Conservation (phyloP, 2,329 filamentous ascomycete genomes). For the Sarocladiaceae sp. region DNA sequence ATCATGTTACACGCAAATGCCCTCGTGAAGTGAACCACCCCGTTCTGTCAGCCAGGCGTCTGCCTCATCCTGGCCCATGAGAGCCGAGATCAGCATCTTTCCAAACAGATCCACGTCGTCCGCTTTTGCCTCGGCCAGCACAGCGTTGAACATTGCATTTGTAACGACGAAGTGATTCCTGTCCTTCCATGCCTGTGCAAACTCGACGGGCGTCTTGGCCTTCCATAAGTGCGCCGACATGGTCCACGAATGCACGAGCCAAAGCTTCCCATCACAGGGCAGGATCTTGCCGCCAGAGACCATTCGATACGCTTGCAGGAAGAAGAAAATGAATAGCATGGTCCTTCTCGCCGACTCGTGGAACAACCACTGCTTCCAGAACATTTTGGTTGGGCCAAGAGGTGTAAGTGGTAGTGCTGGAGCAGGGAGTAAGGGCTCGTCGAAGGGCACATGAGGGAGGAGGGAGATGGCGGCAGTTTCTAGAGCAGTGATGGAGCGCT, state of each 20-base stretch:
- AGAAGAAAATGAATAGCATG: slow-evolving; percentile 40
- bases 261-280: slow-evolving; percentile 23
- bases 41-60: slow-evolving; percentile 25
- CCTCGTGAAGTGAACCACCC: slow-evolving; percentile 13
- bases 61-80: slow-evolving; percentile 19
- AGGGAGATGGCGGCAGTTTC: slow-evolving; percentile 27
- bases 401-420: slow-evolving; percentile 24
- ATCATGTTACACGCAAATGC: not conserved
- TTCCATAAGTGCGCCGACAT: slow-evolving; percentile 32
- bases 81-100: slow-evolving; percentile 23
- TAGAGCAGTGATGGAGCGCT: slow-evolving; percentile 24
- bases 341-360: slow-evolving; percentile 49
- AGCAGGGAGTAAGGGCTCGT: slow-evolving; percentile 10
- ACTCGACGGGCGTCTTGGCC: slow-evolving; percentile 27
- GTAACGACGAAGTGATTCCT: slow-evolving; percentile 29
- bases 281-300: slow-evolving; percentile 21
- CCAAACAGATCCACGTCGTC: slow-evolving; percentile 39
- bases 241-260: slow-evolving; percentile 31
- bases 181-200: slow-evolving; percentile 30
- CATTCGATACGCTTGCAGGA: slow-evolving; percentile 31
- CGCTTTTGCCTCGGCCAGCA: slow-evolving; percentile 29
- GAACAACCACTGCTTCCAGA: slow-evolving; percentile 46
- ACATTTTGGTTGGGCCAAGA: slow-evolving; percentile 32
- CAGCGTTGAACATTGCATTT: slow-evolving; percentile 19
- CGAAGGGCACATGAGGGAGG: slow-evolving; percentile 24